Evolutionary conservation across 345 rosid genomes (phyloP).

Genomic region (Brassica nigra): DNA sequence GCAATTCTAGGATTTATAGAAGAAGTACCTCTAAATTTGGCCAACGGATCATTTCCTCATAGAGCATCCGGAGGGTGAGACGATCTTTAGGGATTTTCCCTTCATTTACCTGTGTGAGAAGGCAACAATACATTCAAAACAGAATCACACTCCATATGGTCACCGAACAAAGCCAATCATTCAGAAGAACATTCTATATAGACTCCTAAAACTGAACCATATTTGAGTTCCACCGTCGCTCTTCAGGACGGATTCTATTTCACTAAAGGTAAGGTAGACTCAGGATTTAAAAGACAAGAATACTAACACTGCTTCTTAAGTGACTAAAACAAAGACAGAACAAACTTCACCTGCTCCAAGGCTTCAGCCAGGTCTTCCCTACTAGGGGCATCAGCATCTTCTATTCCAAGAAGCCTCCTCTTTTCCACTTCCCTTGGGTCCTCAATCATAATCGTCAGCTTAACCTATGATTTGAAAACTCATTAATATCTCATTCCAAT

Average conservation of each 20-base stretch:
- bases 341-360: conserved; percentile 67
- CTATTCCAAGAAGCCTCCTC: conserved; percentile 81
- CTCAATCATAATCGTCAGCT: conserved; percentile 79
- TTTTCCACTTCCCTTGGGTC: conserved; percentile 90
- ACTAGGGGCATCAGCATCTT: conserved; percentile 69
- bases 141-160: not conserved
- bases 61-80: conserved; percentile 66
- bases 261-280: not conserved
- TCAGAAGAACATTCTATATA: not conserved
- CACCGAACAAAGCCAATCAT: not conserved
- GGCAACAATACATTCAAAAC: not conserved
- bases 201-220: conserved; percentile 15
- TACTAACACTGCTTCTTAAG: not conserved
- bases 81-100: conserved; percentile 80
- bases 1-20: not conserved
- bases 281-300: not conserved
- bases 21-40: conserved; percentile 81
- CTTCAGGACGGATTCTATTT: not conserved
- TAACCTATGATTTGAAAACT: conserved; percentile 51
- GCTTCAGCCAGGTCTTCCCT: conserved; percentile 85
- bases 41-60: conserved; percentile 86
- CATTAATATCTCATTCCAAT: not conserved
- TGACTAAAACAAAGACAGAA: too few relatives aligned
- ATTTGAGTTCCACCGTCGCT: not conserved
- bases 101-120: conserved; percentile 62